Base-by-base conservation (phyloP, 371 early-diverging fungal species). In the Mucor plumbeus region DNA sequence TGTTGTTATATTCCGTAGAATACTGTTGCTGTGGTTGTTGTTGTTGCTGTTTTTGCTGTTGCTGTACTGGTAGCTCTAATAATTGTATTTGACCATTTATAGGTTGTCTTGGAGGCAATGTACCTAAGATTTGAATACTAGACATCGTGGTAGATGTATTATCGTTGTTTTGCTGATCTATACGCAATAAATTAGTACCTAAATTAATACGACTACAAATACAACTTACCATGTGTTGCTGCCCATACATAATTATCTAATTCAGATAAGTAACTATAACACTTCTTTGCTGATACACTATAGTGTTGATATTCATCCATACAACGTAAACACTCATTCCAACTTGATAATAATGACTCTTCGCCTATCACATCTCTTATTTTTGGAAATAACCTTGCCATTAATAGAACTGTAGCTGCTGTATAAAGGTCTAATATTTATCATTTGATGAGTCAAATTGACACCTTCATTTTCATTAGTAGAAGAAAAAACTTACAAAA, bases 321-420 rank as follows among this genome's bases (percentile, higher is more conserved):
- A 48, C 70, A 73, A 1, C 55, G 53, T 11, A 73, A 47, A 11
- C 73, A 73, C 43, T 70, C 70, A 7, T 62, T 53, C 73, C 73
- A 73, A 40, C 70, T 70, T 21, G 66, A 60, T 19, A 63, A 53
- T 10, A 73, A 15, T 36, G 58, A 54, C 13, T 70, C 63, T 60
- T 73, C 70, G 0, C 70, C 73, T 17, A 73, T 70, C 7, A 54
- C 34, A 47, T 67, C 63, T 33, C 66, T 65, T 38, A 73, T 70
- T 41, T 66, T 69, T 13, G 73, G 73, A 59, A 73, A 67, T 31
- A 73, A 21, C 7, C 73, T 61, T 60, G 73, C 73, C 73, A 73
- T 73, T 11, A 73, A 36, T 38, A 73, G 35, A n/a, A 73, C 73
- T 1, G 73, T 73, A 6, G 73, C 73, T 41, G 73, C 60, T 11